Percentiles rank a stretch among this genome's conserved stretches.
Evolutionary conservation across 2,329 filamentous ascomycete species (phyloP).

Genomic region (Dendrostoma leiphaemia): DNA sequence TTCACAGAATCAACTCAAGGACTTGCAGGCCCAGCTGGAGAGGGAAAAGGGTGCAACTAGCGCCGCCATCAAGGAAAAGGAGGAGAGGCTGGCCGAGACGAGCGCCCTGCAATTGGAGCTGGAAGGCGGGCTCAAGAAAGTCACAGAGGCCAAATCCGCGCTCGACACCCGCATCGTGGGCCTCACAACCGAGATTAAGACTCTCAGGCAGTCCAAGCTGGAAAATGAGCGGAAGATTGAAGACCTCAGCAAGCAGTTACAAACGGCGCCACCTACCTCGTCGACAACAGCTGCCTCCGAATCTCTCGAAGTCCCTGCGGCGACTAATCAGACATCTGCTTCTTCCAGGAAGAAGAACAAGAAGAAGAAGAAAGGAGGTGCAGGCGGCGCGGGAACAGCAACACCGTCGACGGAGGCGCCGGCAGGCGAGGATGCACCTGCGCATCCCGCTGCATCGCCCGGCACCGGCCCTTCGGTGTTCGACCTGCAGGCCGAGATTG

Average conservation of each 20-base stretch:
- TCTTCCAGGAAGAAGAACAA: slow-evolving; percentile 74
- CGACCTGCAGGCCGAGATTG: slow-evolving; percentile 47
- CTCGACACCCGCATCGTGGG: slow-evolving; percentile 44
- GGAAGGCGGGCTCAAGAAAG: slow-evolving; percentile 36
- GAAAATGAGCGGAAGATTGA: slow-evolving; percentile 40
- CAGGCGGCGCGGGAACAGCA: slow-evolving; percentile 34
- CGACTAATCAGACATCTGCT: slow-evolving; percentile 7
- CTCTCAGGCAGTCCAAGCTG: slow-evolving; percentile 35
- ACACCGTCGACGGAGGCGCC: slow-evolving; percentile 37
- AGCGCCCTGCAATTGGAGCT: slow-evolving; percentile 36
- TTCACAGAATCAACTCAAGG: slow-evolving; percentile 42
- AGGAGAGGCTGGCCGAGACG: slow-evolving; percentile 33
- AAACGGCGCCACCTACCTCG: slow-evolving; percentile 26
- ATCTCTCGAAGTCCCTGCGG: slow-evolving; percentile 15
- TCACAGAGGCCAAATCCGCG: slow-evolving; percentile 35
- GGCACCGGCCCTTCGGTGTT: slow-evolving; percentile 30
- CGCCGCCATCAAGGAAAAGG: slow-evolving; percentile 30
- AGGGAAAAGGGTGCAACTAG: slow-evolving; percentile 23
- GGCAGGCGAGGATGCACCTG: too few relatives aligned
- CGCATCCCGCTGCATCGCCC: too few relatives aligned
- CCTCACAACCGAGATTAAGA: slow-evolving; percentile 44
- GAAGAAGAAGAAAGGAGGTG: slow-evolving; percentile 80
- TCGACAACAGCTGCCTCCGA: slow-evolving; percentile 17
- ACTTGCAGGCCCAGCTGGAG: slow-evolving; percentile 37
- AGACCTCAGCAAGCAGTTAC: slow-evolving; percentile 37